Evolutionary conservation across 768 basidiomycete species (phyloP).

Genomic region (Suillus decipiens): DNA sequence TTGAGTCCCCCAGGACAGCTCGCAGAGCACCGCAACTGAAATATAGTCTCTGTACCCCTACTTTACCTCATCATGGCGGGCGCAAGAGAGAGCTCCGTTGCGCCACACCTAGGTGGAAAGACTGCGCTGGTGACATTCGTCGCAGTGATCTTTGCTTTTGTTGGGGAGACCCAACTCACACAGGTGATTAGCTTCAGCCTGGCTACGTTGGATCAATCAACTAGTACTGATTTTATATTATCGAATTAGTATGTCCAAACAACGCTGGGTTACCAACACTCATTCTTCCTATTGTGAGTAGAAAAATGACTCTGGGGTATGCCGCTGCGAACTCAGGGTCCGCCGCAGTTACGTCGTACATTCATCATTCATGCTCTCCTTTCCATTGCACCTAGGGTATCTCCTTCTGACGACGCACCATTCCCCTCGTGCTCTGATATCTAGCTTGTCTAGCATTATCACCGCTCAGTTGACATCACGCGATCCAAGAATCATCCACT

Average conservation of each 20-base stretch:
- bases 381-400: constrained; percentile 79
- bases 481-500: constrained; percentile 14
- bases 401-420: constrained; percentile 53
- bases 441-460: constrained; percentile 53
- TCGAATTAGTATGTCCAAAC: constrained; percentile 73
- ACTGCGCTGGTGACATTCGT: constrained; percentile 57
- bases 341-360: constrained; percentile 80
- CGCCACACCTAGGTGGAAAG: constrained; percentile 45
- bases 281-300: constrained; percentile 85
- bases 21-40: no score
- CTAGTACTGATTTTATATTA: constrained; percentile 9
- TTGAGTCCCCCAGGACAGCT: no score
- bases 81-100: not conserved
- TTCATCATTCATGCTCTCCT: constrained; percentile 72
- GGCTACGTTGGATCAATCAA: not conserved
- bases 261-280: constrained; percentile 75
- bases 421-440: constrained; percentile 49
- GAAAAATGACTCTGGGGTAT: not conserved
- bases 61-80: constrained; percentile 11
- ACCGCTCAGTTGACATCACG: constrained; percentile 28
- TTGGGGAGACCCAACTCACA: constrained; percentile 72
- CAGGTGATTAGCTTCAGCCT: constrained; percentile 51
- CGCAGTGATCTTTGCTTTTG: constrained; percentile 67
- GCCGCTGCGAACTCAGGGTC: constrained; percentile 10
- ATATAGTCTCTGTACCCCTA: not conserved